Base-by-base conservation (phyloP, 805 yeast species). In the Candida multigemmis region DNA sequence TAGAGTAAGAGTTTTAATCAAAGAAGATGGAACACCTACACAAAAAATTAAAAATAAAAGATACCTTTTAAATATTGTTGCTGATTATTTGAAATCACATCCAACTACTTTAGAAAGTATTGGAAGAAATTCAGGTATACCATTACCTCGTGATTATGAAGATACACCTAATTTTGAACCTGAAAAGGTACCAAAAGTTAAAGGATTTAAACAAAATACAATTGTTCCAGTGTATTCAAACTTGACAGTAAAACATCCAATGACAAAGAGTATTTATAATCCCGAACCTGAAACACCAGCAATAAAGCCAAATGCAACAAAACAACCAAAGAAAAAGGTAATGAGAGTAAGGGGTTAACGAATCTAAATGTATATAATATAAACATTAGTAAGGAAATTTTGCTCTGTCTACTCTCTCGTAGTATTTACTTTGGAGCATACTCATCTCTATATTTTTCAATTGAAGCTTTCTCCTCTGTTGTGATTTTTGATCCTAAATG, bases 151-250 rank as follows among this genome's bases (percentile, higher is more conserved):
- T 4, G 87, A 79, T 33, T 69, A 66, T 32, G 50, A 46, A 23
- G 54, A 49, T 21, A 66, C 57, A 22, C n/a, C n/a, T n/a, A 66
- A 61, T 8, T 69, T 71, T 38, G 65, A 60, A 36, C 72, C 82
- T 8, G 61, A 66, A 40, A 63, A 70, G 53, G 51, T 79, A 43
- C 94, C 94, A 7, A 62, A 56, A 31, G 95, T 93, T n/a, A 72
- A 74, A 40, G 95, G 95, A 8, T 80, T 82, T 65, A 73, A 67
- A 42, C 80, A 87, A 83, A 84, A 82, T 51, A 71, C 77, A 2
- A 76, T 89, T 23, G 84, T 87, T 9, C 98, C 98, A n/a, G 65
- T 85, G 16, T 85, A 79, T 43, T 78, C 93, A 28, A 74, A 79
- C 12, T 74, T 79, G 23, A 67, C 87, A 23, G 68, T 83, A 65